Base-by-base conservation (phyloP, 208 protist species). In the Lotmaria passim region DNA sequence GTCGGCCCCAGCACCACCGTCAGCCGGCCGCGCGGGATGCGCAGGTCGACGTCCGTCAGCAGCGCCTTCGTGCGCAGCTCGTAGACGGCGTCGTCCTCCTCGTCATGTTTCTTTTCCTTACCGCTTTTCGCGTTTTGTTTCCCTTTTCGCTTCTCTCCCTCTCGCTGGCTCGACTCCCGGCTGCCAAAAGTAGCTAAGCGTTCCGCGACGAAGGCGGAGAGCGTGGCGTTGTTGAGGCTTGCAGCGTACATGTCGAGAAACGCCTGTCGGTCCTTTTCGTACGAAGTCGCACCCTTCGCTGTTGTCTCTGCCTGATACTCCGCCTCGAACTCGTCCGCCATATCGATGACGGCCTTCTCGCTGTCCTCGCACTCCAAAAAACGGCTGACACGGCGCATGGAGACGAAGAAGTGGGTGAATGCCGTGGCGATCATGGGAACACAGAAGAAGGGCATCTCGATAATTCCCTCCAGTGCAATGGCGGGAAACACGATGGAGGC, bases 361-460 rank as follows among this genome's bases (percentile, higher is more conserved):
- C 51, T 60, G 53, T 90, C 68, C 3, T 82, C 72, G n/a, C 70
- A 82, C 53, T 85, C 74, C 26, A 97, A 41, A 58, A 94, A 98
- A 24, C 60, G 46, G 17, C 59, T 66, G 33, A 98, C 47, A 34
- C 94, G 86, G 7, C 75, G 64, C 74, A 95, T 78, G 26, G 93
- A 84, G 17, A 98, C 89, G 39, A 75, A 66, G 52, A 93, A 94
- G 80, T 5, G 86, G 70, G 0, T 86, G n/a, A 14, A 48, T 50
- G 17, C 60, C 87, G 38, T 96, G 50, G 2, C 94, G n/a, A 11
- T 74, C 71, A 6, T 92, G 88, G n/a, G 98, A 74, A 75, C 92
- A 75, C 57, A 82, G 73, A 47, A 12, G 17, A 95, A 91, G 8
- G 96, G 69, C 7, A 50, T 53, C 26, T 74, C 57, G 26, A 82